These are phyloP conservation scores for Taphrina deformans DNA, from an alignment of 1,139 yeast genomes.

Conservation along the genomic window DNA sequence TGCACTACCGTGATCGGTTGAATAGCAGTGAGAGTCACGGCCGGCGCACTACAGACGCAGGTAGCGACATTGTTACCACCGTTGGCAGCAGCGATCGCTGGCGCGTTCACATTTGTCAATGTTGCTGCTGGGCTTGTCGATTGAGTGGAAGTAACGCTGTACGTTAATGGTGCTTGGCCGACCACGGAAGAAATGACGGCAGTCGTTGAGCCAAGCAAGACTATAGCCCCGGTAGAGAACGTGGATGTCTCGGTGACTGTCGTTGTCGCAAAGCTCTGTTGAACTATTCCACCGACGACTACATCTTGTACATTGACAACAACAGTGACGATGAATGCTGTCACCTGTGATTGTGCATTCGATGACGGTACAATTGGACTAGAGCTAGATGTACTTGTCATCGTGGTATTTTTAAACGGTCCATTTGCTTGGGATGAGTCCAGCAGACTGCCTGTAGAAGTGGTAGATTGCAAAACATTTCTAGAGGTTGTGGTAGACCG, in stretches of 20 bases:
- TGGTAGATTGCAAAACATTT: background rate
- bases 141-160: background rate
- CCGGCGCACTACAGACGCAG: slow-evolving; percentile 10
- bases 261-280: background rate
- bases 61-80: background rate
- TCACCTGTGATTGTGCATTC: background rate
- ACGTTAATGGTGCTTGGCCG: background rate
- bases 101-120: background rate
- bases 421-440: background rate
- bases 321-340: background rate
- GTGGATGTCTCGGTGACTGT: background rate
- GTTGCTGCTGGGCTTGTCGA: background rate
- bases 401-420: background rate
- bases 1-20: slow-evolving; percentile 6
- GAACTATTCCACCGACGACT: background rate
- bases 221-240: background rate
- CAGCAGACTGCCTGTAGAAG: background rate
- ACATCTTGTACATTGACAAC: background rate
- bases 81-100: background rate
- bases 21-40: slow-evolving; percentile 18
- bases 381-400: background rate
- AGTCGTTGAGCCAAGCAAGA: background rate
- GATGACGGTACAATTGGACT: background rate
- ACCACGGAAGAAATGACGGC: background rate
- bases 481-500: background rate